These are phyloP conservation scores for Rutidosis leptorrhynchoides DNA, from an alignment of 129 eudicot genomes.

Conservation along the genomic window DNA sequence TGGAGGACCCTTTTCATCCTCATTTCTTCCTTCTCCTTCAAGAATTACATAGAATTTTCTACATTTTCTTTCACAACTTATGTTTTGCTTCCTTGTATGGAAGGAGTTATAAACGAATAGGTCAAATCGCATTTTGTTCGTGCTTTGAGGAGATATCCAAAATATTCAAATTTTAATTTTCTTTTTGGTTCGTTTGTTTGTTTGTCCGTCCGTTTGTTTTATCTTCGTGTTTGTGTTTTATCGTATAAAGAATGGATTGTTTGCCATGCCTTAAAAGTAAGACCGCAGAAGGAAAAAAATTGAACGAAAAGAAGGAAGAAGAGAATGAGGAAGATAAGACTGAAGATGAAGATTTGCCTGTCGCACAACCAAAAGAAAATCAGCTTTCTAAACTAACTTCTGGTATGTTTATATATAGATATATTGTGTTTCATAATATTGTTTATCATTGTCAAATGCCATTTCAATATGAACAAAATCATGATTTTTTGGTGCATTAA, in stretches of 20 bases:
- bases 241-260: slow-evolving; percentile 53
- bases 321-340: slow-evolving; percentile 16
- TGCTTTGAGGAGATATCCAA: slow-evolving; percentile 13
- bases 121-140: slow-evolving; percentile 10
- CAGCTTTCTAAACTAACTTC: slow-evolving; percentile 26
- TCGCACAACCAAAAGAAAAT: slow-evolving; percentile 43
- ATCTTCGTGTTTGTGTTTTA: too few species aligned
- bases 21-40: slow-evolving; percentile 19
- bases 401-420: slow-evolving; percentile 19
- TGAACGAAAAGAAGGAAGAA: slow-evolving; percentile 28
- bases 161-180: neutral
- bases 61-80: slow-evolving; percentile 17
- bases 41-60: slow-evolving; percentile 18
- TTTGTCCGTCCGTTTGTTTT: too few species aligned
- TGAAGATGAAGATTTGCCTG: slow-evolving; percentile 39
- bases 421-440: neutral
- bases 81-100: slow-evolving; percentile 17
- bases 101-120: slow-evolving; percentile 19
- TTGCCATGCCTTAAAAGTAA: slow-evolving; percentile 59
- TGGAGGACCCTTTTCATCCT: slow-evolving; percentile 57
- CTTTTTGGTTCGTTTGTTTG: too few species aligned
- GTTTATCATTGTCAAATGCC: neutral
- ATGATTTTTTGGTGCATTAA: slow-evolving; percentile 11
- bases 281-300: slow-evolving; percentile 17
- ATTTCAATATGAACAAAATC: neutral